phyloP scores from a whole-genome alignment of 768 basidiomycete species.

The Termitomyces sp. region DNA sequence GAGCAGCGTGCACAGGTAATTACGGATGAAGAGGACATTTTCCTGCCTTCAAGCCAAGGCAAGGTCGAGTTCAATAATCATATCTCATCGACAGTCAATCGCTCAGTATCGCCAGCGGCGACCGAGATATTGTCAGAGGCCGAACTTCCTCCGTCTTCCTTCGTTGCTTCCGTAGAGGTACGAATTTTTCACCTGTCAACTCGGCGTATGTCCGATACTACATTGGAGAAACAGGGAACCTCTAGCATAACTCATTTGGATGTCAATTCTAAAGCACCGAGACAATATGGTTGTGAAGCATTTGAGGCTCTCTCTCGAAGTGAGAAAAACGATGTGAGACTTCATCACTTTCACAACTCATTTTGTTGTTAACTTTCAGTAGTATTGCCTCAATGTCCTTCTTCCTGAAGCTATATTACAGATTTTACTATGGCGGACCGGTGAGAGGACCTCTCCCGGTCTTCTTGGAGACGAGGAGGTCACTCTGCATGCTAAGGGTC shows the following conservation, averaged over 20 bases:
- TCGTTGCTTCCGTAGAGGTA: conserved; percentile 6
- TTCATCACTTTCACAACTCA: not conserved
- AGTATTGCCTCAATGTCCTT: conserved; percentile 73
- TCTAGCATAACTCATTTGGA: not conserved
- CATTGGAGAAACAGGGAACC: conserved; percentile 1
- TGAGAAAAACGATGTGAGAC: conserved; percentile 48
- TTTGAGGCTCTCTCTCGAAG: conserved; percentile 38
- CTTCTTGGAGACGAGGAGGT: conserved; percentile 47
- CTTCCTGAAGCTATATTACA: conserved; percentile 69
- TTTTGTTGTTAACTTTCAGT: not conserved
- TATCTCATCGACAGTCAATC: not conserved
- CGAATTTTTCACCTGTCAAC: not conserved
- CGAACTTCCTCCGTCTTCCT: conserved; percentile 21
- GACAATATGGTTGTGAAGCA: conserved; percentile 31
- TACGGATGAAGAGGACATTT: conserved; percentile 10
- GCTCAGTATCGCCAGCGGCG: conserved; percentile 16
- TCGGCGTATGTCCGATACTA: not conserved
- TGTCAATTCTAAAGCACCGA: conserved; percentile 7
- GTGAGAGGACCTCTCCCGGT: conserved; percentile 43
- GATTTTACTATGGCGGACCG: conserved; percentile 67
- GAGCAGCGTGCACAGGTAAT: conserved; percentile 8
- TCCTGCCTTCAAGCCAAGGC: not conserved
- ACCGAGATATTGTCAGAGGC: conserved; percentile 14
- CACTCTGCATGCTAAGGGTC: conserved; percentile 43
- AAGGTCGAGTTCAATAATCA: not conserved